These are phyloP conservation scores for Candida taoyuanica DNA, from an alignment of 805 yeast species.

Conservation along the genomic window DNA sequence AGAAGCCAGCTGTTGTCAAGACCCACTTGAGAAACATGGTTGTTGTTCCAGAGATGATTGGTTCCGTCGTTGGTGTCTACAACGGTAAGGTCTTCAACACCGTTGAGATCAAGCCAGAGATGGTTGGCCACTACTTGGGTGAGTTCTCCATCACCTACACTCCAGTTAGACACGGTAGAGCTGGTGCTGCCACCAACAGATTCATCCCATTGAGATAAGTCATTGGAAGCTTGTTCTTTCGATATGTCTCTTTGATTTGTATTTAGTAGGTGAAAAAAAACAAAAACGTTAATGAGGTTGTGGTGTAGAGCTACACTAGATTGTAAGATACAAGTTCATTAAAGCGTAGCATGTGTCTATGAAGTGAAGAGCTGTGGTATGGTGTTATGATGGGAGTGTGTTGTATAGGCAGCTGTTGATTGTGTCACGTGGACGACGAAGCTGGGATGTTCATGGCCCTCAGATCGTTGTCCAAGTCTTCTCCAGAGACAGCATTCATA, in stretches of 20 bases:
- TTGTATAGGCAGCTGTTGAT: background rate
- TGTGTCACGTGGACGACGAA: slow-evolving; percentile 1
- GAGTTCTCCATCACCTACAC: slow-evolving; percentile 99
- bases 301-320: background rate
- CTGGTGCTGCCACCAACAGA: slow-evolving; percentile 70
- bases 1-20: slow-evolving; percentile 97
- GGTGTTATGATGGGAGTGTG: too few relatives aligned
- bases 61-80: slow-evolving; percentile 98
- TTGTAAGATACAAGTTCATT: too few relatives aligned
- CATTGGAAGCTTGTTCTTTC: slow-evolving; percentile 6
- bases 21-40: slow-evolving; percentile 99
- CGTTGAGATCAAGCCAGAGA: slow-evolving; percentile 98
- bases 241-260: slow-evolving; percentile 19
- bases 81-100: slow-evolving; percentile 99
- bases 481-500: slow-evolving; percentile 56
- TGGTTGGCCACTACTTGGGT: slow-evolving; percentile 99
- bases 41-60: slow-evolving; percentile 99
- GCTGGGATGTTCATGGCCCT: slow-evolving; percentile 40
- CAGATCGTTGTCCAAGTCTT: slow-evolving; percentile 75
- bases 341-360: too few relatives aligned
- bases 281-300: slow-evolving; percentile 18
- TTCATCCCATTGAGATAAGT: slow-evolving; percentile 66
- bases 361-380: too few relatives aligned
- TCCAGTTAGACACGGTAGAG: slow-evolving; percentile 99
- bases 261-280: slow-evolving; percentile 18